These are phyloP conservation scores for Neofusicoccum umdonicola DNA, from an alignment of 2,329 filamentous ascomycete species.

Conservation along the genomic window DNA sequence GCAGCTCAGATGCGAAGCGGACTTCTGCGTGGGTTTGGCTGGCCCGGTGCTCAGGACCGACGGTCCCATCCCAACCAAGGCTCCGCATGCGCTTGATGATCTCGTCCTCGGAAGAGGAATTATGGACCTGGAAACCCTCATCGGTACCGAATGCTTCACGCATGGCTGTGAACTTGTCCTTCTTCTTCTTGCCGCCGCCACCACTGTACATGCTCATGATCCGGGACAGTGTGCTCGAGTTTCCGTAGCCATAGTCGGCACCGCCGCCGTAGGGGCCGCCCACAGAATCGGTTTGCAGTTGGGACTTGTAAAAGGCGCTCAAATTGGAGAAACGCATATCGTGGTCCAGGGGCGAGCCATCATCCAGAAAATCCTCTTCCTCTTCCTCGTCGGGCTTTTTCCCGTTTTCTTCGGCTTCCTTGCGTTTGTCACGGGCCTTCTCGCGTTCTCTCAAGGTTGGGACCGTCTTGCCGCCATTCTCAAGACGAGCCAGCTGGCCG, in stretches of 20 bases:
- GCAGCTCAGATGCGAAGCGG: conserved; percentile 70
- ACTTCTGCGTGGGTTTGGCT: conserved; percentile 50
- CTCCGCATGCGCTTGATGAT: conserved; percentile 56
- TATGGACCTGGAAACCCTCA: conserved; percentile 68
- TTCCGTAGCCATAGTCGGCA: conserved; percentile 51
- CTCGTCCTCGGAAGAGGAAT: conserved; percentile 58
- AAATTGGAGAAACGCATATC: conserved; percentile 74
- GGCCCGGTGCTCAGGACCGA: conserved; percentile 52
- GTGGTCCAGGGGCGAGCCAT: conserved; percentile 42
- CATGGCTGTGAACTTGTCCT: conserved; percentile 70
- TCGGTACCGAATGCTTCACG: conserved; percentile 69
- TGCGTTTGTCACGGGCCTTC: conserved; percentile 38
- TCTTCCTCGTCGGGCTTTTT: conserved; percentile 20
- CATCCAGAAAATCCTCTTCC: conserved; percentile 20
- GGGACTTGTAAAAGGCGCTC: conserved; percentile 76
- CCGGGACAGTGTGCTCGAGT: conserved; percentile 76
- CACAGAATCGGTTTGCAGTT: conserved; percentile 60
- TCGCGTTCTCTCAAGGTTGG: conserved; percentile 41
- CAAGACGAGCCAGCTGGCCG: conserved; percentile 71
- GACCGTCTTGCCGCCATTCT: conserved; percentile 45
- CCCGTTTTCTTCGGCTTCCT: conserved; percentile 27
- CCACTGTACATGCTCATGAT: conserved; percentile 88
- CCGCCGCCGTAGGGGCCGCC: conserved; percentile 42
- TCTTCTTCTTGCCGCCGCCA: conserved; percentile 51
- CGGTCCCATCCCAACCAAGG: conserved; percentile 66